These are phyloP conservation scores for Ceratocystiopsis minuta DNA, from an alignment of 2,329 filamentous ascomycete species.

Conservation along the genomic window DNA sequence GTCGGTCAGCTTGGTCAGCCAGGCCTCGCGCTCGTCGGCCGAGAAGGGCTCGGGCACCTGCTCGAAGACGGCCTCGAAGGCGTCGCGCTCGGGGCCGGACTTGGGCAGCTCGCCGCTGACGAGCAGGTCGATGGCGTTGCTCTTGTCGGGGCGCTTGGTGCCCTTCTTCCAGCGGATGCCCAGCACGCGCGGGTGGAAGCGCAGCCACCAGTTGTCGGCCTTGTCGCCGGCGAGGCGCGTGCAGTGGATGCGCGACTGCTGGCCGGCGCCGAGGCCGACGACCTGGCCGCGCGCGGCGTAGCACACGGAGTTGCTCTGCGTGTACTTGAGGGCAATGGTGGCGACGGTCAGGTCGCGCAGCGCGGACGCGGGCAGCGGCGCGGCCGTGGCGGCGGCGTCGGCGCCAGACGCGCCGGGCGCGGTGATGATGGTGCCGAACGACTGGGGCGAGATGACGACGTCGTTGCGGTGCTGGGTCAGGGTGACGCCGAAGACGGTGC, in stretches of 20 bases:
- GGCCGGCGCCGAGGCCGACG: slow-evolving; percentile 83
- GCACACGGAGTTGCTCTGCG: slow-evolving; percentile 97
- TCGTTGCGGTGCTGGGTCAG: slow-evolving; percentile 89
- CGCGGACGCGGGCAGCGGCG: slow-evolving; percentile 55
- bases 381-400: slow-evolving; percentile 3
- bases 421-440: slow-evolving; percentile 66
- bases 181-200: slow-evolving; percentile 82
- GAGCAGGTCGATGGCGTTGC: slow-evolving; percentile 90
- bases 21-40: slow-evolving; percentile 64
- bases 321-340: slow-evolving; percentile 96
- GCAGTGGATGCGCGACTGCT: slow-evolving; percentile 97
- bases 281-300: slow-evolving; percentile 90
- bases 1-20: slow-evolving; percentile 63
- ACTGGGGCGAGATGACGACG: slow-evolving; percentile 64
- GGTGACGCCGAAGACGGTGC: slow-evolving; percentile 79
- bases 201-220: slow-evolving; percentile 99
- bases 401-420: slow-evolving; percentile 60
- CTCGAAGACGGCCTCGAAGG: slow-evolving; percentile 80
- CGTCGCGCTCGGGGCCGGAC: slow-evolving; percentile 63
- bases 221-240: slow-evolving; percentile 94
- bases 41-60: slow-evolving; percentile 73
- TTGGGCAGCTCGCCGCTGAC: slow-evolving; percentile 80
- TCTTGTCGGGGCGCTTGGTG: slow-evolving; percentile 91
- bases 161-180: slow-evolving; percentile 94
- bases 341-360: slow-evolving; percentile 83